These are phyloP conservation scores for Cymodocea nodosa DNA, from an alignment of 116 monocot genomes.

Conservation along the genomic window DNA sequence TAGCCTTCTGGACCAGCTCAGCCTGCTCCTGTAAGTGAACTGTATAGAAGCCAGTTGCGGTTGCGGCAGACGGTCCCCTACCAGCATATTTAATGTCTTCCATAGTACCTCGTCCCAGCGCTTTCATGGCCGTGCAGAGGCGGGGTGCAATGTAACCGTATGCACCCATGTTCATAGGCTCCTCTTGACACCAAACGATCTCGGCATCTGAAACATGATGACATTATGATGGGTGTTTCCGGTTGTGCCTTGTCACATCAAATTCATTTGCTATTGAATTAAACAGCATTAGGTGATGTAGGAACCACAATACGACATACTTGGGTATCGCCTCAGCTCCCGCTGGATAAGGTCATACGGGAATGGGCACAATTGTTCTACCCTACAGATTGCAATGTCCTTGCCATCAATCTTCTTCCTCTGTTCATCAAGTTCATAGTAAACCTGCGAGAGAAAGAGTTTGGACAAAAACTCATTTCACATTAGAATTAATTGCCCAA, in stretches of 20 bases:
- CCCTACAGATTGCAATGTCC: conserved; percentile 85
- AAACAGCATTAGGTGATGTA: not conserved
- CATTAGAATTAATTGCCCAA: not conserved
- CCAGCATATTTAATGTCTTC: conserved; percentile 83
- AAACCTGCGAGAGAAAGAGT: conserved; percentile 39
- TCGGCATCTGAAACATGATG: conserved; percentile 53
- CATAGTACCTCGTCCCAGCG: conserved; percentile 31
- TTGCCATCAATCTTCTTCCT: conserved; percentile 44
- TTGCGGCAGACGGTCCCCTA: conserved; percentile 65
- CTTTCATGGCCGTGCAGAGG: conserved; percentile 49
- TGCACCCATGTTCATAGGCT: conserved; percentile 98
- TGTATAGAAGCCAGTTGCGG: conserved; percentile 72
- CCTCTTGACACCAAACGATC: conserved; percentile 95
- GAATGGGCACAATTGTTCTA: conserved; percentile 94
- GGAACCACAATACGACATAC: conserved; percentile 28
- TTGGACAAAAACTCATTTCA: not conserved
- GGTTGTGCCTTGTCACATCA: not conserved
- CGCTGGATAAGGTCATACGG: conserved; percentile 86
- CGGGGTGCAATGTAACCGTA: conserved; percentile 68
- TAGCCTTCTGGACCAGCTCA: conserved; percentile 58
- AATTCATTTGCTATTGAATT: not conserved
- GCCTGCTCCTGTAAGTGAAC: conserved; percentile 63
- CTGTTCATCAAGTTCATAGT: conserved; percentile 89
- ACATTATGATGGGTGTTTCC: not conserved
- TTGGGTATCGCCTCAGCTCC: conserved; percentile 92